phyloP scores from a whole-genome alignment of 2,329 filamentous ascomycete species.

The Colletotrichum cordylinicola region DNA sequence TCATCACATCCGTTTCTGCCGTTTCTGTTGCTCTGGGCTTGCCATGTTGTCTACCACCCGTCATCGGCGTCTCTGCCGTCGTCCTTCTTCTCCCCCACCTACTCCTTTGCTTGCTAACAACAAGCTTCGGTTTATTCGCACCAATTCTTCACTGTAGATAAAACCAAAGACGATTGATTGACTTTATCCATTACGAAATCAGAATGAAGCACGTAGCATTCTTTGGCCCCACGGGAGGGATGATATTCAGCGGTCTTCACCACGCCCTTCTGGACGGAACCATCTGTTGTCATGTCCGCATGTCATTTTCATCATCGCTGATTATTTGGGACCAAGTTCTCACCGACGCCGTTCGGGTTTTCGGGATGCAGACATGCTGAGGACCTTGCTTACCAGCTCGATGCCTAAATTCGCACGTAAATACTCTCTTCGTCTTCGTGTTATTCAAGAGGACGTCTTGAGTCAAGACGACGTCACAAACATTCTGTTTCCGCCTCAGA shows the following conservation, averaged over 20 bases:
- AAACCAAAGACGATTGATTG: background rate
- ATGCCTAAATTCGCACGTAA: background rate
- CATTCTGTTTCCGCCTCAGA: background rate
- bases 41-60: background rate
- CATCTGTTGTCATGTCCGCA: background rate
- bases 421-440: background rate
- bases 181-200: background rate
- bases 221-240: background rate
- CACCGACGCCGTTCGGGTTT: background rate
- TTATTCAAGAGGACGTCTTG: background rate
- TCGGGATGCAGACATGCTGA: background rate
- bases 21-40: background rate
- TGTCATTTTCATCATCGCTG: background rate
- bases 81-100: background rate
- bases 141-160: background rate
- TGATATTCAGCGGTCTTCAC: background rate
- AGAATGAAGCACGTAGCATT: constrained; percentile 3
- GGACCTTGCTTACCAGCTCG: background rate
- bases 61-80: background rate
- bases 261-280: background rate
- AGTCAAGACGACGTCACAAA: background rate
- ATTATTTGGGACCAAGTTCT: background rate
- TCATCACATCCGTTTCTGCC: background rate
- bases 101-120: background rate
- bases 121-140: background rate